Evolutionary conservation across 202 grass and related monocot genomes (phyloP).

Genomic region (Setaria italica): DNA sequence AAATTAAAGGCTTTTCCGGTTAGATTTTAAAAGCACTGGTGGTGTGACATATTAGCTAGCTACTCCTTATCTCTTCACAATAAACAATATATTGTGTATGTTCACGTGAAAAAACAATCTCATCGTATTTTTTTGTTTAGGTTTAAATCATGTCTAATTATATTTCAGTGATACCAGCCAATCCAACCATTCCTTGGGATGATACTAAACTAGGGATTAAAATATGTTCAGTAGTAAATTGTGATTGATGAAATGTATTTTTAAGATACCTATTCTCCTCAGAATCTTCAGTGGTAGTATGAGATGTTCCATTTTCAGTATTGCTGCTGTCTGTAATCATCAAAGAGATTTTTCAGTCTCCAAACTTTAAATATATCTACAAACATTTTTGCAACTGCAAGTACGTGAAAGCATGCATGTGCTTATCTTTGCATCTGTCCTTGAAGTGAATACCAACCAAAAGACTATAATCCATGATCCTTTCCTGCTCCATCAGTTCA

Average conservation of each 20-base stretch:
- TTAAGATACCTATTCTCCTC: constrained; percentile 41
- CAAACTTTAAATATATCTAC: constrained; percentile 4
- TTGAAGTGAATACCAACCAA: constrained; percentile 91
- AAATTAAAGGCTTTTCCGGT: constrained; percentile 2
- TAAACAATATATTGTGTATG: neutral
- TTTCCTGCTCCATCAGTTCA: constrained; percentile 80
- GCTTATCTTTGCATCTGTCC: constrained; percentile 71
- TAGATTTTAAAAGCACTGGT: neutral
- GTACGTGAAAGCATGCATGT: constrained; percentile 26
- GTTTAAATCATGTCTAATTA: neutral
- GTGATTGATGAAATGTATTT: neutral
- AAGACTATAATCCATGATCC: constrained; percentile 99
- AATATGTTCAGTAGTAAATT: neutral
- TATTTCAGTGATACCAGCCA: constrained; percentile 23
- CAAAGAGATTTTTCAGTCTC: constrained; percentile 33
- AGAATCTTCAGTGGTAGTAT: constrained; percentile 43
- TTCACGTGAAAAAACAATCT: neutral
- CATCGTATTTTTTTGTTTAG: neutral
- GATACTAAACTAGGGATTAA: neutral
- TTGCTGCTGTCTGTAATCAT: constrained; percentile 50
- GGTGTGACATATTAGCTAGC: neutral
- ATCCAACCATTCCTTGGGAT: neutral
- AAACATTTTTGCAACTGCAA: neutral
- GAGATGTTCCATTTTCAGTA: constrained; percentile 34
- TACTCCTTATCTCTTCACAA: neutral